phyloP scores from a whole-genome alignment of 306 rosid genomes.

The Heteromeles arbutifolia region DNA sequence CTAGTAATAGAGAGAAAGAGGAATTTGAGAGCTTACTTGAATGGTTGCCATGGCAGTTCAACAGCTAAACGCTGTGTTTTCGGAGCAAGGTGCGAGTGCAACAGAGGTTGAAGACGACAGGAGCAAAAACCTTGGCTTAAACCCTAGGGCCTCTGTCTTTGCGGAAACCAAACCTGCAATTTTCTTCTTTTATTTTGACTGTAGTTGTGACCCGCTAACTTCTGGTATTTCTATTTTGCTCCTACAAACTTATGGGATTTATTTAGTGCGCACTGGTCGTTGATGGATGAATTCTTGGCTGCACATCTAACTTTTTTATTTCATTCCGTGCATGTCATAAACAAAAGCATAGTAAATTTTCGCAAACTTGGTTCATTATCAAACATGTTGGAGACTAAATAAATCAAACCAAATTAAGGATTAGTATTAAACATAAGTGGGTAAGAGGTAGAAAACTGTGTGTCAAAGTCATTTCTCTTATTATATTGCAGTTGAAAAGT shows the following conservation, averaged over 20 bases:
- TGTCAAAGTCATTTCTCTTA: too few relatives aligned
- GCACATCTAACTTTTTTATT: too few relatives aligned
- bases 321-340: too few relatives aligned
- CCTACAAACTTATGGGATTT: not conserved
- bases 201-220: not conserved
- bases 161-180: not conserved
- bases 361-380: not conserved
- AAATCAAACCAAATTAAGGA: too few relatives aligned
- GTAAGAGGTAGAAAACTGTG: too few relatives aligned
- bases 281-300: too few relatives aligned
- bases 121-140: conserved; percentile 8
- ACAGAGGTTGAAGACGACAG: not conserved
- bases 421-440: too few relatives aligned
- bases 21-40: not conserved
- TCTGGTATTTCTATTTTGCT: not conserved
- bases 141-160: not conserved
- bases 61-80: conserved; percentile 3
- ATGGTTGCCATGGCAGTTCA: not conserved
- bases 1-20: not conserved
- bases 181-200: not conserved
- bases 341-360: too few relatives aligned
- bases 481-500: too few relatives aligned
- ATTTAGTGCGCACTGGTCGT: too few relatives aligned
- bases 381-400: too few relatives aligned
- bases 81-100: not conserved